phyloP scores from a whole-genome alignment of 345 rosid species.

The Citrus medica region DNA sequence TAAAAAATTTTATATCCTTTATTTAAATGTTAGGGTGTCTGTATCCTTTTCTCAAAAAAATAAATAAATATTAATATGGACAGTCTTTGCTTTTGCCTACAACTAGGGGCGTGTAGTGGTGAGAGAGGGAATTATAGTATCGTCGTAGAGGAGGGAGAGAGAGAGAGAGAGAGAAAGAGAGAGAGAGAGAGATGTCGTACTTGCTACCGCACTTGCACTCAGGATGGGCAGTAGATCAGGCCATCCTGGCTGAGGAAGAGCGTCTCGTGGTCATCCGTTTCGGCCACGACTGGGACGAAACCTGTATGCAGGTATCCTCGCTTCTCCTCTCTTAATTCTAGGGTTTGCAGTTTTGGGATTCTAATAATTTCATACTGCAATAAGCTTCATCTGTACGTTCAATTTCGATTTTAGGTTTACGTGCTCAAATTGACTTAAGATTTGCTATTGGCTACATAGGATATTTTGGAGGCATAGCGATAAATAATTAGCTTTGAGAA shows the following conservation, averaged over 20 bases:
- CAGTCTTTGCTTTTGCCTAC: too few species aligned
- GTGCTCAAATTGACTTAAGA: not conserved
- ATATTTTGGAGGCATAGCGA: not conserved
- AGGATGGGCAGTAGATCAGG: slow-evolving; percentile 96
- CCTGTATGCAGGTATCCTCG: slow-evolving; percentile 78
- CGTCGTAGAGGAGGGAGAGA: not conserved
- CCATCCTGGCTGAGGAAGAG: slow-evolving; percentile 92
- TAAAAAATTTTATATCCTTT: too few species aligned
- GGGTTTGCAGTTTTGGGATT: not conserved
- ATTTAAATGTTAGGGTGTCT: too few species aligned
- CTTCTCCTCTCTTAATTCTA: not conserved
- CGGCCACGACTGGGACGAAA: slow-evolving; percentile 97
- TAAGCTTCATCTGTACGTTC: too few species aligned
- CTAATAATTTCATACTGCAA: too few species aligned
- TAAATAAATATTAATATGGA: too few species aligned
- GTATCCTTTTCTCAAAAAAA: too few species aligned
- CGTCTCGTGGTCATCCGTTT: slow-evolving; percentile 86
- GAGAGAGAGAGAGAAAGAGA: slow-evolving; percentile 4
- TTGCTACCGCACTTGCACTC: slow-evolving; percentile 88
- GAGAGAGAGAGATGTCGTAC: slow-evolving; percentile 55
- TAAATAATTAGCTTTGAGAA: not conserved
- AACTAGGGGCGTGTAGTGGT: too few species aligned
- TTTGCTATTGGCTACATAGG: not conserved
- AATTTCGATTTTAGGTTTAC: not conserved
- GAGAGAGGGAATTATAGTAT: too few species aligned